Conservation (phyloP, 805 yeast species). For the Sungouiella blattae region DNA sequence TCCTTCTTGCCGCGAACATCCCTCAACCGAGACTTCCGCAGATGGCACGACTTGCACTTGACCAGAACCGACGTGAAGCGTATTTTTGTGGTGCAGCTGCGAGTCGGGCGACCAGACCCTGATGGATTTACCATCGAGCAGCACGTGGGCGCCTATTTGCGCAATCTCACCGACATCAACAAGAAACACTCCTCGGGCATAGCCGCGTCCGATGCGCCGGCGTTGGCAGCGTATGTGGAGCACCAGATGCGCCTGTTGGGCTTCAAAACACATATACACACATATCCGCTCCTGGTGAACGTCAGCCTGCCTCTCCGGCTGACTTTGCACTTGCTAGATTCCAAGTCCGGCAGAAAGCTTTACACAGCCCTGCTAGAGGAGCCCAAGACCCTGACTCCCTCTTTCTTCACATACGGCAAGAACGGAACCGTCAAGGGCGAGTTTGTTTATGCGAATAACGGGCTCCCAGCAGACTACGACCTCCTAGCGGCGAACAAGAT, state of each 20-base stretch:
- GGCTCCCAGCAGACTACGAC: constrained; percentile 25
- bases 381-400: constrained; percentile 25
- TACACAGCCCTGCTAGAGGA: constrained; percentile 27
- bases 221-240: constrained; percentile 24
- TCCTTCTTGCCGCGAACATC: constrained; percentile 84
- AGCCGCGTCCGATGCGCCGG: constrained; percentile 23
- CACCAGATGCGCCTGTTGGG: constrained; percentile 26
- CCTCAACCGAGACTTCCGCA: constrained; percentile 70
- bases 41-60: constrained; percentile 63
- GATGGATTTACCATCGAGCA: constrained; percentile 23
- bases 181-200: constrained; percentile 17
- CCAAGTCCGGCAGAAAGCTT: constrained; percentile 16
- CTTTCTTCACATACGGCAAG: constrained; percentile 25
- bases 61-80: constrained; percentile 72
- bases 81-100: constrained; percentile 40
- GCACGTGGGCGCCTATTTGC: constrained; percentile 24
- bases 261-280: constrained; percentile 17
- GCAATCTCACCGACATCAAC: constrained; percentile 25
- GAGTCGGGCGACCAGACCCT: constrained; percentile 9
- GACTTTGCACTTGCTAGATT: constrained; percentile 22
- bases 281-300: constrained; percentile 9
- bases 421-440: constrained; percentile 23
- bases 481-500: constrained; percentile 17
- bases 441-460: constrained; percentile 31
- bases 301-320: constrained; percentile 24